phyloP scores from a whole-genome alignment of 108 stramenopile genomes.

The Bacterosira constricta region DNA sequence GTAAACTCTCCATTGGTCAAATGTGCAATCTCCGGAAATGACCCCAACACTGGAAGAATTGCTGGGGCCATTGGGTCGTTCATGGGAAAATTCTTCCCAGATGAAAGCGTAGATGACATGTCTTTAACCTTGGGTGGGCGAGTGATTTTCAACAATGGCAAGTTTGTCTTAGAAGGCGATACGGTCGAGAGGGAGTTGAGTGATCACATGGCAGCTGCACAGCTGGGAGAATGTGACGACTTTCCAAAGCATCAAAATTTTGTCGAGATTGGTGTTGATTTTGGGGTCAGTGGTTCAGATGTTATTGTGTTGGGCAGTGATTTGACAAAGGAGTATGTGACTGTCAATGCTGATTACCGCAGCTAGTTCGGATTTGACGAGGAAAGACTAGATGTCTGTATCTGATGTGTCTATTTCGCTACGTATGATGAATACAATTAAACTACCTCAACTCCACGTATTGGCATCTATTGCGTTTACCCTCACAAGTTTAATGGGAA shows the following conservation, averaged over 20 bases:
- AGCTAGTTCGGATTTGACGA: constrained; percentile 70
- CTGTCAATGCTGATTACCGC: constrained; percentile 97
- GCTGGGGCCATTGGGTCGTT: constrained; percentile 93
- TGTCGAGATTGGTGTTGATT: constrained; percentile 89
- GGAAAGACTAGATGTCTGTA: too few relatives aligned
- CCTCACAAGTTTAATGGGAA: too few relatives aligned
- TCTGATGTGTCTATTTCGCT: too few relatives aligned
- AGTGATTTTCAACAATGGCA: constrained; percentile 87
- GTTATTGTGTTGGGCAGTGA: constrained; percentile 91
- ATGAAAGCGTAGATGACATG: constrained; percentile 61
- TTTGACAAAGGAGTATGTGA: constrained; percentile 94
- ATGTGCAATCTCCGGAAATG: constrained; percentile 95
- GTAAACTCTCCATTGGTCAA: constrained; percentile 97
- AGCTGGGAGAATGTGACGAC: constrained; percentile 71
- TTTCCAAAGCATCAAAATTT: constrained; percentile 91
- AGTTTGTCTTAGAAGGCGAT: constrained; percentile 92
- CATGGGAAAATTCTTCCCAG: constrained; percentile 86
- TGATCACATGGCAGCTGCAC: constrained; percentile 88
- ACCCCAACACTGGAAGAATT: constrained; percentile 99
- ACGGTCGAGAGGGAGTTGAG: constrained; percentile 88
- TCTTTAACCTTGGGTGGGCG: constrained; percentile 87
- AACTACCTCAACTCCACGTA: too few relatives aligned
- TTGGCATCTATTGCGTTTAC: too few relatives aligned
- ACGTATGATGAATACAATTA: too few relatives aligned
- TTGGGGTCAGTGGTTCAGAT: constrained; percentile 57